phyloP scores from a whole-genome alignment of 2,329 filamentous ascomycete genomes.

The Aspergillus pseudoviridinutans region DNA sequence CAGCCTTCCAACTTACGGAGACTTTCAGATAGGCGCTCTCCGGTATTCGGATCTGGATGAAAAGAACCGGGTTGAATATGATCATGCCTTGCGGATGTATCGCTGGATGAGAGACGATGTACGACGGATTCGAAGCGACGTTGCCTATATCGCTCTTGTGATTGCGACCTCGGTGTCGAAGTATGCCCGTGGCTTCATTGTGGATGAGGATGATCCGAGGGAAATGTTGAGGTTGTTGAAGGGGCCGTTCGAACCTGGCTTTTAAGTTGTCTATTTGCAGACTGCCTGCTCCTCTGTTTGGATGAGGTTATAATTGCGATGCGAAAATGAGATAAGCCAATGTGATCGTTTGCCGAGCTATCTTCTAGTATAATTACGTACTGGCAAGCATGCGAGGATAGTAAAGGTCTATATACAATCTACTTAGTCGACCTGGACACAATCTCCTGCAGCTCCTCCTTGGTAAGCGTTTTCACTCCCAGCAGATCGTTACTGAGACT shows the following conservation, averaged over 20 bases:
- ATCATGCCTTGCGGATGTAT: background rate
- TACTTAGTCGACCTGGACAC: conserved; percentile 4
- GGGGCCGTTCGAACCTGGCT: background rate
- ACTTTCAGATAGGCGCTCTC: background rate
- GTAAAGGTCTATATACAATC: too few relatives aligned
- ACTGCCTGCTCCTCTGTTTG: background rate
- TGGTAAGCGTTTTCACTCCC: conserved; percentile 30
- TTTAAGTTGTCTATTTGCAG: background rate
- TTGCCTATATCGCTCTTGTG: background rate
- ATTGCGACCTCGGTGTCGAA: background rate
- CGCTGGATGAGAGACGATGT: background rate
- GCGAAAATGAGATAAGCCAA: too few relatives aligned
- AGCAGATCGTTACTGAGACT: conserved; percentile 38
- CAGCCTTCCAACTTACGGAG: background rate
- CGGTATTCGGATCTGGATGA: background rate
- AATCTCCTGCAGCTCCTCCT: conserved; percentile 30
- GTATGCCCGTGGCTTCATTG: background rate
- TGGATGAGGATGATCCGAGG: background rate
- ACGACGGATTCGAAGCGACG: background rate
- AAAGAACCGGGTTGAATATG: background rate
- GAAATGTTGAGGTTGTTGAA: background rate
- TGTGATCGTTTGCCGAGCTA: too few relatives aligned
- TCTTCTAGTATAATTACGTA: too few relatives aligned
- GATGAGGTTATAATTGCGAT: background rate
- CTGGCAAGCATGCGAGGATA: too few relatives aligned